Evolutionary conservation across 495 filamentous ascomycete genomes (phyloP), one percentile per base, ranked within the genome.

Genomic region (Wilcoxina mikolae): DNA sequence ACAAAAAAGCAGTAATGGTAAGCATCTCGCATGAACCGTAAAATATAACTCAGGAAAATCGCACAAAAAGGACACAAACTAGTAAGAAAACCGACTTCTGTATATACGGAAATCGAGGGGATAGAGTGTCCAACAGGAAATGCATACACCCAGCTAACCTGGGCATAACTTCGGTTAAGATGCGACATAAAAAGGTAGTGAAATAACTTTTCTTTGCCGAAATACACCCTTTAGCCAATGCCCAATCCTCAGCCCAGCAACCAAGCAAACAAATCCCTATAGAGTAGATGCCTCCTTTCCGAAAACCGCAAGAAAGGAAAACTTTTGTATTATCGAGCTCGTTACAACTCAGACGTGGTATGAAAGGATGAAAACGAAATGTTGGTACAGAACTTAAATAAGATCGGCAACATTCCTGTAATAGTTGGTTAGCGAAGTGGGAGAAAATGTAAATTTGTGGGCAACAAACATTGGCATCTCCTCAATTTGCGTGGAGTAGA

Each of bases 391-490:
- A 9, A 18, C 39, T 43, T 43, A 43, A 18, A 43, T 43, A 20
- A 43, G 39, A 18, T 43, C 39, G 39, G 39, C 39, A 43, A 43
- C 39, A 18, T 43, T 43, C 39, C 39, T 43, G 17, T 43, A 20
- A 43, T 10, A 10, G 39, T 10, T 10, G 7, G 39, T 43, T 43
- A 43, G 39, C 39, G 7, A n/a, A n/a, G 31, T 15, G 7, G 31
- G 31, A 7, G 17, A 20, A 9, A 43, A 71, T 20, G 68, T 61
- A 18, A 83, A 74, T 27, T 82, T 72, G 62, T 83, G 79, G 45
- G 80, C 79, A 55, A 84, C 80, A 65, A 96, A 96, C 91, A 98
- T 95, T 24, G 91, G 91, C 91, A 98, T 98, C 76, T 98, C 91
- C 65, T 98, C 91, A 59, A 98, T 98, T 71, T 98, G 91, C 45